Evolutionary conservation across 2,329 filamentous ascomycete species (phyloP), one percentile per base, ranked within the genome.

Genomic region (Ascocoryne sarcoides): DNA sequence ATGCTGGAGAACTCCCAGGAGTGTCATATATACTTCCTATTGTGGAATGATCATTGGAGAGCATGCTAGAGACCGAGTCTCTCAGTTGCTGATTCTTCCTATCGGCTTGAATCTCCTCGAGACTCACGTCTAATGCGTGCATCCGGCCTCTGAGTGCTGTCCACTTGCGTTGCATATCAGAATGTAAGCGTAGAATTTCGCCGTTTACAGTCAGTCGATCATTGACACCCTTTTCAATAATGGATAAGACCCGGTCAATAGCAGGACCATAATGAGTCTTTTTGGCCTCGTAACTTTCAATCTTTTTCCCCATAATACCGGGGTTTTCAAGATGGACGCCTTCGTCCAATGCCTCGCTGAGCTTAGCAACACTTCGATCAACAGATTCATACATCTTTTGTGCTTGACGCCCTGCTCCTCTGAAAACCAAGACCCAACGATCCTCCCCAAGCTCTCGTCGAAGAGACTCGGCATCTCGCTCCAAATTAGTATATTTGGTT

Each of bases 311-410:
- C 64, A 92, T 73, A 2, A 70, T 68, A 4, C 79, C 68, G 16
- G 78, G 76, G 55, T 84, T 86, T 10, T 80, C 82, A 44, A 87
- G 64, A 49, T 92, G 82, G 54, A 82, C 71, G 5, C 80, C 81
- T 9, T 76, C 70, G 43, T 94, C 85, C 12, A 95, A 69, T 3
- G 79, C 80, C 57, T 95, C 87, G 47, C 76, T 79, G 26, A 98
- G 70, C 63, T 94, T 94, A 34, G 70, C 64, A 43, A 93, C 77
- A 58, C 88, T 95, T 48, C 90, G 76, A 58, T 93, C 85, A 16
- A 96, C 86, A 3, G 89, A 95, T 52, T 95, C 87, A 58, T 87
- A 90, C 88, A 98, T 95, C 66, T 95, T 95, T 52, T 92, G 79
- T 4, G 92, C 90, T 62, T 95, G 88, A 42, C 83, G 75, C 10